Base-by-base conservation (phyloP, 1,284 basidiomycete species). In the Trichosporon inkin region DNA sequence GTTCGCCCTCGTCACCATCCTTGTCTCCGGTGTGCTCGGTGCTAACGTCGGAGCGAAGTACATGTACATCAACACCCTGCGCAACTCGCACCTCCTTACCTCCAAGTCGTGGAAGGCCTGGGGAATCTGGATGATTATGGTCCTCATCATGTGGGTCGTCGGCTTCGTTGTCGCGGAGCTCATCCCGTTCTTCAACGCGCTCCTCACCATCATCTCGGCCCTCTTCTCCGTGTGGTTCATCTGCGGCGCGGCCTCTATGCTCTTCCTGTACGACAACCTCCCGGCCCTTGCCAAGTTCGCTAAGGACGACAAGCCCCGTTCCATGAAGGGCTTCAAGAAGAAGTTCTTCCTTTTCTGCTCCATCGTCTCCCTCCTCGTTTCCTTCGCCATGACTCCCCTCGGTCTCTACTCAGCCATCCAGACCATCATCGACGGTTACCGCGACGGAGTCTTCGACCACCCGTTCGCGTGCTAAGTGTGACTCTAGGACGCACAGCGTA, bases 171-270 rank as follows among this genome's bases (percentile, higher is more conserved):
- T 75, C 55, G 67, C 71, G 28, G 68, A 73, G 57, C 64, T 74
- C 53, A 72, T 75, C 39, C 72, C 72, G 22, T 75, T 75, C 67
- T 76, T 76, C 71, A 76, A 75, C 64, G 65, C 73, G 47, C 70
- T 76, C 55, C 62, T 76, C 24, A 74, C 72, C 34, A 73, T 76
- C 59, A 68, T 75, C 53, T 72, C 69, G 17, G 65, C 70, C 37
- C 61, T 76, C 40, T 74, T 73, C 69, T 71, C 68, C 24, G 70
- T 70, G 6, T 74, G 73, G 73, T 74, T 71, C 66, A 67, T 71
- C 20, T 74, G 67, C 53, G 74, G 73, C 44, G 62, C 67, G n/a
- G 64, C 67, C 11, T 70, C 70, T 52, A 63, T 76, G 55, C 67
- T 74, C 44, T 75, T 71, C 70, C 68, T 73, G 62, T 70, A 71